These are phyloP conservation scores for Neurospora sp. DNA, from an alignment of 495 filamentous ascomycete species.

Conservation along the genomic window DNA sequence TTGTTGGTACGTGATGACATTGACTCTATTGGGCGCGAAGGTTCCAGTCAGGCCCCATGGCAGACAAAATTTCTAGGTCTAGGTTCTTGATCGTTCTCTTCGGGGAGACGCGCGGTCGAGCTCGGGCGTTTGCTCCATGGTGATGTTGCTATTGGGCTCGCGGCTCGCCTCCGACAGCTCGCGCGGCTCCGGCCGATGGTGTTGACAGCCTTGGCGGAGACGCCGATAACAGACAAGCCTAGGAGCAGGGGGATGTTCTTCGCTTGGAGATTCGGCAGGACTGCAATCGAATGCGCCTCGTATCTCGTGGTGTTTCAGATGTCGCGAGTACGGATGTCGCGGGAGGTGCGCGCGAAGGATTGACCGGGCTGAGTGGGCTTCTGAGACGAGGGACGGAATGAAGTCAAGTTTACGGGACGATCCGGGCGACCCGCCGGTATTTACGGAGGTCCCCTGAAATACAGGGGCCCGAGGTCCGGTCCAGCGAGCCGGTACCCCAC, in stretches of 20 bases:
- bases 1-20: not conserved
- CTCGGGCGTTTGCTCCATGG: not conserved
- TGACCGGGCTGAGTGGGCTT: not conserved
- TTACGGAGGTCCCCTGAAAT: not conserved
- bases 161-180: not conserved
- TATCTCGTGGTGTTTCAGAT: not conserved
- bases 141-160: not conserved
- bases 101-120: not conserved
- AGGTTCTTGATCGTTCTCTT: not conserved
- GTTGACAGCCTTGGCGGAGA: not conserved
- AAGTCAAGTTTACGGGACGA: not conserved
- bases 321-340: not conserved
- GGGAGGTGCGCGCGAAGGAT: not conserved
- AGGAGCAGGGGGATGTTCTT: not conserved
- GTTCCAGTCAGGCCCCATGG: not conserved
- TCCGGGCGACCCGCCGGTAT: not conserved
- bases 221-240: not conserved
- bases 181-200: slow-evolving; percentile 2
- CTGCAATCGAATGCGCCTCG: too few relatives aligned
- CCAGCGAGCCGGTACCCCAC: not conserved
- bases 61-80: not conserved
- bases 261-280: not conserved
- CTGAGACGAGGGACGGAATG: not conserved
- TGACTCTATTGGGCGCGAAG: too few relatives aligned
- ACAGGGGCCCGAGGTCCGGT: not conserved